Base-by-base conservation (phyloP, 202 grass and related monocot species). In the Saccharum hybrid region DNA sequence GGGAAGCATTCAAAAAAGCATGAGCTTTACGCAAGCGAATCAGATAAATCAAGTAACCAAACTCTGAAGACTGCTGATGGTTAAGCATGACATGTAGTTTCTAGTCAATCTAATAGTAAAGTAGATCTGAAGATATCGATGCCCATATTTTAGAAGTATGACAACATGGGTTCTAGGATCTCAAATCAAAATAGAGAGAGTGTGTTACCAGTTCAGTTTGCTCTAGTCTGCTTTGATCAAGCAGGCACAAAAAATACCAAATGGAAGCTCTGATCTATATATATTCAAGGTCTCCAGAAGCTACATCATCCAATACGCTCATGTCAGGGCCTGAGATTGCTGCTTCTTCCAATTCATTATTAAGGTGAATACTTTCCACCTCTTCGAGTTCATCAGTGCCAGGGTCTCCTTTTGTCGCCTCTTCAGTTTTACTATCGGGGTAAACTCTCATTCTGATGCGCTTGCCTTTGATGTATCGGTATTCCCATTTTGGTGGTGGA, bases 381-480 rank as follows among this genome's bases (percentile, higher is more conserved):
- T 81, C 76, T 66, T 90, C 37, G n/a, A 37, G 13, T 59, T 71
- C 76, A 66, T 40, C 45, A 6, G n/a, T 57, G 30, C 2, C 37
- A 72, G 71, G 31, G 15, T 80, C 15, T 83, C 42, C 49, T 4
- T 23, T 51, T 74, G 71, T 74, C 4, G 5, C 37, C n/a, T 72
- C 84, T 76, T 80, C 71, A 15, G 11, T 65, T 51, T 62, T 71
- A 59, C 38, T 12, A 15, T 87, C 70, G 19, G 84, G 84, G 45
- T 91, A 86, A 81, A 96, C 91, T 79, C 45, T 93, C 38, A 94
- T 86, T 71, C 84, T 94, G 59, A 92, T 82, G 72, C 96, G 93
- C 72, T 94, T 98, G 63, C 91, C 93, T 88, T 92, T 96, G 65
- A 90, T 90, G 83, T 96, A 92, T 45, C 89, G 85, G 31, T 90